A percentile compares a stretch with the other conserved stretches of the same genome.
Evolutionary conservation across 2,329 filamentous ascomycete genomes (phyloP).

Genomic region (Ophidiomyces ophidiicola): DNA sequence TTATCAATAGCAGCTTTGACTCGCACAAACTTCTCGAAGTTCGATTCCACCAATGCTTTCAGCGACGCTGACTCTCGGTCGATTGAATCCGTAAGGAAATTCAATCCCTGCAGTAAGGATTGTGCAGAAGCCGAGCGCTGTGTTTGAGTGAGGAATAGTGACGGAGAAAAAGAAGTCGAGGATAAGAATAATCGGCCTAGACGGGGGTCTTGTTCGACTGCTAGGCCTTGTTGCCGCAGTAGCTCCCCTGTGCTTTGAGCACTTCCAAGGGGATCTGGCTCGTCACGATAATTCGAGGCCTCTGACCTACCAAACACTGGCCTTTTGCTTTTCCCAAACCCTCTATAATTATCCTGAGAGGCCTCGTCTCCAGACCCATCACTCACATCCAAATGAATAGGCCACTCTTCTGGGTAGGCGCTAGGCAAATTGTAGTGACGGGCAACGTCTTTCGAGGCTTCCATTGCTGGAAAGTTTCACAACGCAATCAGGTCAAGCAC

Average conservation of each 20-base stretch:
- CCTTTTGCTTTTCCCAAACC: slow-evolving; percentile 60
- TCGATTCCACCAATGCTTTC: slow-evolving; percentile 91
- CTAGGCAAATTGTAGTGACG: slow-evolving; percentile 81
- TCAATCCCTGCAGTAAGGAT: slow-evolving; percentile 65
- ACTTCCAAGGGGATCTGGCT: slow-evolving; percentile 81
- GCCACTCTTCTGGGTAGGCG: slow-evolving; percentile 74
- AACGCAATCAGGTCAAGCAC: neutral
- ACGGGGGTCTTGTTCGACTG: slow-evolving; percentile 70
- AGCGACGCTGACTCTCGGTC: slow-evolving; percentile 95
- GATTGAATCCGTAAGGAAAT: slow-evolving; percentile 79
- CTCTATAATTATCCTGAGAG: slow-evolving; percentile 50
- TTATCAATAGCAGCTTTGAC: slow-evolving; percentile 98
- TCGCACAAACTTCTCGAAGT: slow-evolving; percentile 95
- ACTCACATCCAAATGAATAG: slow-evolving; percentile 62
- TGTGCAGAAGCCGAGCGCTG: slow-evolving; percentile 78
- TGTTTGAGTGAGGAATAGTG: slow-evolving; percentile 81
- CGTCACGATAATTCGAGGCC: slow-evolving; percentile 72
- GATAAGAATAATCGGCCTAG: slow-evolving; percentile 89
- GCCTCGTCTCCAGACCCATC: slow-evolving; percentile 49
- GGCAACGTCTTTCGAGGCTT: slow-evolving; percentile 53
- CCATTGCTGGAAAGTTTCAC: slow-evolving; percentile 34
- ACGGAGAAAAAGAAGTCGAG: slow-evolving; percentile 87
- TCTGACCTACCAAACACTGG: slow-evolving; percentile 41
- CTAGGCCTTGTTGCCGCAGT: slow-evolving; percentile 62
- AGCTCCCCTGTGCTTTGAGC: slow-evolving; percentile 75